phyloP scores from a whole-genome alignment of 202 grass and related monocot genomes.

The Dendrocalamus latiflorus region DNA sequence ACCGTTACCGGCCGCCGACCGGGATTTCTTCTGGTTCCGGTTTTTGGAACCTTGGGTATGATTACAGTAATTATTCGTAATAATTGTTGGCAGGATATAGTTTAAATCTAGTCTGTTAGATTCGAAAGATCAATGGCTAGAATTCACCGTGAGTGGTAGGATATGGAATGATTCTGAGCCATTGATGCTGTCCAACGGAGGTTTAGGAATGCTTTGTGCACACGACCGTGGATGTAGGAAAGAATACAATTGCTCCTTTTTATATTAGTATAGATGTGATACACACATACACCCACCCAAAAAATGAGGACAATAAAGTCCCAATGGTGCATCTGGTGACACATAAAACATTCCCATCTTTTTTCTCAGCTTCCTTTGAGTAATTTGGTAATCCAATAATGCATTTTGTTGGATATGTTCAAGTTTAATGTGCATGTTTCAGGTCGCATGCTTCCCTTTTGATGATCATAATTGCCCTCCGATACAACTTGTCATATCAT shows the following conservation, averaged over 20 bases:
- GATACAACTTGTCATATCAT: slow-evolving; percentile 94
- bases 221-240: not conserved
- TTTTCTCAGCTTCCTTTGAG: slow-evolving; percentile 5
- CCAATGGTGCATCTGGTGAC: not conserved
- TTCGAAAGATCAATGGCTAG: not conserved
- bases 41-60: too few relatives aligned
- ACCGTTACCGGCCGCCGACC: too few relatives aligned
- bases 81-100: not conserved
- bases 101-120: not conserved
- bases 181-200: not conserved
- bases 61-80: not conserved
- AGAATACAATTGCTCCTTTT: not conserved
- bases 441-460: slow-evolving; percentile 96
- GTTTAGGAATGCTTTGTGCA: not conserved
- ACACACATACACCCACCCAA: not conserved
- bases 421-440: slow-evolving; percentile 23
- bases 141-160: not conserved
- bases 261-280: not conserved
- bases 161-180: not conserved
- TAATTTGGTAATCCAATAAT: not conserved
- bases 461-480: slow-evolving; percentile 99
- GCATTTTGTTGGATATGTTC: slow-evolving; percentile 11
- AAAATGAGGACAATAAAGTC: not conserved
- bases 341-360: not conserved
- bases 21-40: too few relatives aligned